A percentile compares a stretch with the other conserved stretches of the same genome.
phyloP scores from a whole-genome alignment of 116 monocot species.

The Phalaenopsis hybrid region DNA sequence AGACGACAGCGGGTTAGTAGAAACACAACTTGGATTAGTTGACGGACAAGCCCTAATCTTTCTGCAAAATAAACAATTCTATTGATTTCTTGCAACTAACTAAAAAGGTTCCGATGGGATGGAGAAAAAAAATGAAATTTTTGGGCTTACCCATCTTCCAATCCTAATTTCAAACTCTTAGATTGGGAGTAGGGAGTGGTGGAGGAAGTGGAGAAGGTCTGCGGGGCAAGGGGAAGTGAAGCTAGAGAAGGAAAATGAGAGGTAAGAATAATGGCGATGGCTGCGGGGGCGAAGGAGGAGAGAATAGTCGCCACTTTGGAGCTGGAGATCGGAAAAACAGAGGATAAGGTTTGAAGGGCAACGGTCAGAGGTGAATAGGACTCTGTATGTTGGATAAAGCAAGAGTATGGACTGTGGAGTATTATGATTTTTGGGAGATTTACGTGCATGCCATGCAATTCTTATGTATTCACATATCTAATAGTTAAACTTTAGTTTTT shows the following conservation, averaged over 20 bases:
- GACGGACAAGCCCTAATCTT: slow-evolving; percentile 88
- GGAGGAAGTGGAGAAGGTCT: slow-evolving; percentile 13
- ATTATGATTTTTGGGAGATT: no score
- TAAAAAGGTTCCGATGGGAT: neutral
- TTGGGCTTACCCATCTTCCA: slow-evolving; percentile 60
- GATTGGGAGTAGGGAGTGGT: slow-evolving; percentile 77
- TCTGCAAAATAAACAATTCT: slow-evolving; percentile 26
- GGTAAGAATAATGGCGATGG: slow-evolving; percentile 39
- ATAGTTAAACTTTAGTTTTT: no score
- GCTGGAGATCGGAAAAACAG: slow-evolving; percentile 7
- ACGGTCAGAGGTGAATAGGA: no score
- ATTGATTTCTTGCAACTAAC: neutral
- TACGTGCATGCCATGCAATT: no score
- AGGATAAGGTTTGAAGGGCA: no score
- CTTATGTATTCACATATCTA: no score
- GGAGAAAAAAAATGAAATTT: slow-evolving; percentile 5
- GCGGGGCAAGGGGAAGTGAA: slow-evolving; percentile 20
- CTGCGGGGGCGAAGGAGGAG: slow-evolving; percentile 46
- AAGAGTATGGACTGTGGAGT: no score
- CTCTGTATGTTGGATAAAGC: no score
- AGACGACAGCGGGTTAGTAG: slow-evolving; percentile 80
- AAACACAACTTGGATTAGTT: slow-evolving; percentile 71
- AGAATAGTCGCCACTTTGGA: slow-evolving; percentile 14
- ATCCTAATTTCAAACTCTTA: slow-evolving; percentile 44
- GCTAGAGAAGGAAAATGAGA: no score